Base-by-base conservation (phyloP, 2,329 filamentous ascomycete species). In the Clarireedia paspali region DNA sequence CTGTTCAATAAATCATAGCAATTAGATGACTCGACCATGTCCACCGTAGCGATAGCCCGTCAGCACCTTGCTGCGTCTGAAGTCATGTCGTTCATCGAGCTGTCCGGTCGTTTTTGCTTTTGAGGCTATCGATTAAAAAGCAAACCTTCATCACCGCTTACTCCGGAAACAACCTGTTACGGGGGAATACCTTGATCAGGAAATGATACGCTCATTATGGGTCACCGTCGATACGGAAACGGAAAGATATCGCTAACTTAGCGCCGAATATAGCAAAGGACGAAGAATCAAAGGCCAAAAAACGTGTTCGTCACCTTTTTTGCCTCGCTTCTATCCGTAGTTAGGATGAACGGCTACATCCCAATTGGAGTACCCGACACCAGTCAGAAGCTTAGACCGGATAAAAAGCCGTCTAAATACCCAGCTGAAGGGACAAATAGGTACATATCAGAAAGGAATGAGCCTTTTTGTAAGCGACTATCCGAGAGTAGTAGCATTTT, bases 81-180 rank as follows among this genome's bases (percentile, higher is more conserved):
- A 34, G 9, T 36, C 2, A 17, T 47, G 17, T 42, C 15, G 24
- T 40, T 34, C 20, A n/a, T 48, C 44, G 12, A 34, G 10, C 30
- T 34, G 23, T 54, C 27, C 27, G 15, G 6, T 27, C 15, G 20
- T 23, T 15, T 23, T 1, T 20, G 20, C 20, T 12, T 34, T 42
- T 30, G 51, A 48, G 44, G 34, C 51, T 53, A 53, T 47, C n/a
- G 38, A 44, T 44, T 54, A 14, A 36, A 42, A 54, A 40, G 23
- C 20, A 14, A 15, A 12, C 5, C 20, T 10, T 45, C 24, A 51
- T 51, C 39, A 26, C 27, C 30, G 30, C 30, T 34, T 34, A 12
- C 30, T 4, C 30, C 30, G 30, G 12, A 34, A 12, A 34, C 30
- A 34, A 9, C 30, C 30, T 12, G 10, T 4, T 12, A 12, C 42